These are phyloP conservation scores for Parastagonospora avenae DNA, from an alignment of 2,329 filamentous ascomycete genomes.

Conservation along the genomic window DNA sequence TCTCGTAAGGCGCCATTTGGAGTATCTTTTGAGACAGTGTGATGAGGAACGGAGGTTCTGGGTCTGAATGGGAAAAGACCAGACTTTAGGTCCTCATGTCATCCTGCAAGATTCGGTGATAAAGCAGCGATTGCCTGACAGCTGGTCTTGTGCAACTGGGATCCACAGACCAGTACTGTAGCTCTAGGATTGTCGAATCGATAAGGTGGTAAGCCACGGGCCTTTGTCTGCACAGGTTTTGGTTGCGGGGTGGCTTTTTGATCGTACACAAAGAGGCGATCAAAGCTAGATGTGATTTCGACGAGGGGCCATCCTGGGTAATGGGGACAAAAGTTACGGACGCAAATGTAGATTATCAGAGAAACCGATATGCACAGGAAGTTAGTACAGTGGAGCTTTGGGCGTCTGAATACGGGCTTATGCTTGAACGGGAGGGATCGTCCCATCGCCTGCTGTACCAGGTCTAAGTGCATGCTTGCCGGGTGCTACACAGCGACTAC, in stretches of 20 bases:
- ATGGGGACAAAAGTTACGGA: conserved; percentile 6
- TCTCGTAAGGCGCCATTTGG: conserved; percentile 16
- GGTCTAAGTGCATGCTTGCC: conserved; percentile 19
- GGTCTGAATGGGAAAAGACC: conserved; percentile 1
- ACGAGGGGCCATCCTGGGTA: conserved; percentile 1
- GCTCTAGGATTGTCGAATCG: background rate
- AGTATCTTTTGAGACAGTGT: background rate
- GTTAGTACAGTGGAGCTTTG: conserved; percentile 6
- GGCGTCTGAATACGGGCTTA: conserved; percentile 11
- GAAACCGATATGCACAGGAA: background rate
- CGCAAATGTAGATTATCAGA: conserved; percentile 5
- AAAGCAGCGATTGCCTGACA: conserved; percentile 5
- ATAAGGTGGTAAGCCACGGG: background rate
- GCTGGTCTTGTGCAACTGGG: conserved; percentile 3
- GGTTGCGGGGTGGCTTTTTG: conserved; percentile 4
- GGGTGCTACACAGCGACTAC: conserved; percentile 19
- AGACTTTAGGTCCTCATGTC: conserved; percentile 16
- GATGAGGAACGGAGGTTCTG: background rate
- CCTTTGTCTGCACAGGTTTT: conserved; percentile 8
- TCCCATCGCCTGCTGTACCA: conserved; percentile 16
- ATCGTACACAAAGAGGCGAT: conserved; percentile 4
- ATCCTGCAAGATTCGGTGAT: conserved; percentile 13
- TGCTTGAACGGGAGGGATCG: conserved; percentile 20
- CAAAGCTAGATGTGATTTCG: conserved; percentile 9
- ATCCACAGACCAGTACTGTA: conserved; percentile 2